Conservation (phyloP, 2,329 filamentous ascomycete species). For the Trichocomaceae sp. region DNA sequence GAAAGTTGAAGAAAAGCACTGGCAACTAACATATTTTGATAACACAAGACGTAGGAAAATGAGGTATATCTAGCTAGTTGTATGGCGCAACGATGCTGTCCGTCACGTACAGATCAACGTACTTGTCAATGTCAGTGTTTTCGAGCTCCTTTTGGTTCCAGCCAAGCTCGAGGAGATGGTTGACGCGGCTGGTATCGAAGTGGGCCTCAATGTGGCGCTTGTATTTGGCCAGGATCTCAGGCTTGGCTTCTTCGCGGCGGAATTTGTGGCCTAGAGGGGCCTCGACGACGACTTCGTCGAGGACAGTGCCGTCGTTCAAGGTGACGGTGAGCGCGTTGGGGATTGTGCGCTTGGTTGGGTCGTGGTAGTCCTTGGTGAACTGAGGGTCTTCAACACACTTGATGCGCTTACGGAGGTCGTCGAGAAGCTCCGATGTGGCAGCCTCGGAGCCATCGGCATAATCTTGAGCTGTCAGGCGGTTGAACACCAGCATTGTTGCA, state of each 20-base stretch:
- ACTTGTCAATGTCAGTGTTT: constrained; percentile 78
- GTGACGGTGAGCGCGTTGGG: constrained; percentile 94
- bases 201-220: constrained; percentile 84
- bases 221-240: constrained; percentile 92
- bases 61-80: not conserved
- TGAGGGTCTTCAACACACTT: constrained; percentile 92
- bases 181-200: constrained; percentile 67
- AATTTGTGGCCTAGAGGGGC: constrained; percentile 89
- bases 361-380: constrained; percentile 93
- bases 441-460: constrained; percentile 91
- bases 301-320: constrained; percentile 84
- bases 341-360: constrained; percentile 89
- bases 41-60: not conserved
- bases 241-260: constrained; percentile 92
- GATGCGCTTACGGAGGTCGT: constrained; percentile 88
- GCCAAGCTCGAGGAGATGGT: constrained; percentile 75
- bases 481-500: constrained; percentile 89
- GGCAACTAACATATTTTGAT: not conserved
- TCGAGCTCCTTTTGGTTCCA: constrained; percentile 70
- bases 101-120: constrained; percentile 77
- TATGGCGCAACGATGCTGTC: constrained; percentile 33
- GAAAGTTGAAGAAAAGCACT: not conserved
- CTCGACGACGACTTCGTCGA: constrained; percentile 87
- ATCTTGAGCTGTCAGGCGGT: constrained; percentile 86
- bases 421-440: constrained; percentile 79